These are phyloP conservation scores for Pestalotiopsis sp. DNA, from an alignment of 2,329 filamentous ascomycete species.

Conservation along the genomic window DNA sequence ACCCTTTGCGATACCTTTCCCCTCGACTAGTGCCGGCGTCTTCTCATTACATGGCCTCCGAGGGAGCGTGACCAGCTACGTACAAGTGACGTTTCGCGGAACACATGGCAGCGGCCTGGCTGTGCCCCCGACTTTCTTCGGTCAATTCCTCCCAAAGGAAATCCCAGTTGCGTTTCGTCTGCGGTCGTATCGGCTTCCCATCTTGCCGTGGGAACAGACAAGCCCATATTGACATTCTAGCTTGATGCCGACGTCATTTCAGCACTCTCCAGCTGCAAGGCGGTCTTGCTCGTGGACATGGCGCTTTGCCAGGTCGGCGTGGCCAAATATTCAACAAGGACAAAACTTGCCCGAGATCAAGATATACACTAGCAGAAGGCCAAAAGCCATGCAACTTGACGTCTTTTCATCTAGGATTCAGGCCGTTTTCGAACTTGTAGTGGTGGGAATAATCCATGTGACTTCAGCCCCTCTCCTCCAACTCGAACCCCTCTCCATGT, in stretches of 20 bases:
- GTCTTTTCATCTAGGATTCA: neutral
- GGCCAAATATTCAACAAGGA: neutral
- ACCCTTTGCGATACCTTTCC: neutral
- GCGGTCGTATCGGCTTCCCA: neutral
- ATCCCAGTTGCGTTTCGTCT: neutral
- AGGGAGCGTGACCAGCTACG: neutral
- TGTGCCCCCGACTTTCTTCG: neutral
- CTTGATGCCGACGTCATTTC: neutral
- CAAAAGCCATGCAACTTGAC: neutral
- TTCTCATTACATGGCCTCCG: neutral
- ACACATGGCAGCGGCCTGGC: neutral
- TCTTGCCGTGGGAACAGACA: neutral
- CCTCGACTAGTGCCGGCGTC: neutral
- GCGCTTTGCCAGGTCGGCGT: neutral
- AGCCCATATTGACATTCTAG: neutral
- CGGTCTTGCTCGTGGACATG: neutral
- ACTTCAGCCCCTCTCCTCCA: conserved; percentile 4
- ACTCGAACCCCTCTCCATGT: conserved; percentile 1
- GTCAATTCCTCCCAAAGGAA: neutral
- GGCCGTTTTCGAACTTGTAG: neutral
- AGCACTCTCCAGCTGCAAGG: neutral
- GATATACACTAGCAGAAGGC: neutral
- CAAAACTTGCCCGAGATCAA: neutral
- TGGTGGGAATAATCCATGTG: conserved; percentile 4
- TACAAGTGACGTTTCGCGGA: neutral